These are phyloP conservation scores for Teratosphaeriaceae sp. DNA, from an alignment of 2,329 filamentous ascomycete genomes.

Conservation along the genomic window DNA sequence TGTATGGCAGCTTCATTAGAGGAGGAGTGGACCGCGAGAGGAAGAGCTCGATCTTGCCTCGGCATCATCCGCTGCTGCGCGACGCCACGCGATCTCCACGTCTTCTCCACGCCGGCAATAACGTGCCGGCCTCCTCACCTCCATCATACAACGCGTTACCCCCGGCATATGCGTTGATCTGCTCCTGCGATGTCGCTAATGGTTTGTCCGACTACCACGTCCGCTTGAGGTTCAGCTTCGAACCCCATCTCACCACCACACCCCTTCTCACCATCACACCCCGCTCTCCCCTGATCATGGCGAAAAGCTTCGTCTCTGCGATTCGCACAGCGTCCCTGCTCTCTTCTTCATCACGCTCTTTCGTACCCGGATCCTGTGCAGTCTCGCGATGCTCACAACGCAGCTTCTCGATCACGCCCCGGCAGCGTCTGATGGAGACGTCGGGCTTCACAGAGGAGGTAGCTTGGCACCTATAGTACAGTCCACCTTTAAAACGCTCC, in stretches of 20 bases:
- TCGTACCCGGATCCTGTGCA: neutral
- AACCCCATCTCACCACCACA: no score
- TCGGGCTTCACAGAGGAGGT: conserved; percentile 67
- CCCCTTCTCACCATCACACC: neutral
- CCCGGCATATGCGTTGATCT: neutral
- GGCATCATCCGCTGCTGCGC: neutral
- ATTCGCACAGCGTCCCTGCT: conserved; percentile 14
- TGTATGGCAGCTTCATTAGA: conserved; percentile 8
- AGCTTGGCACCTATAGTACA: no score
- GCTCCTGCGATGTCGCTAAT: neutral
- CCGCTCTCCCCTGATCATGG: conserved; percentile 8
- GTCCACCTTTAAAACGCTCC: no score
- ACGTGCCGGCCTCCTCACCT: neutral
- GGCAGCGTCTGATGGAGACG: conserved; percentile 55
- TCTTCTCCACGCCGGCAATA: conserved; percentile 2
- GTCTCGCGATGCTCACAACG: conserved; percentile 4
- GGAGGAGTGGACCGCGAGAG: no score
- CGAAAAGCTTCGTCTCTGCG: conserved; percentile 14
- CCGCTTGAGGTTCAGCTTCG: no score
- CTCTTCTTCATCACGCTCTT: conserved; percentile 3
- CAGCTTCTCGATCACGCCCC: conserved; percentile 28
- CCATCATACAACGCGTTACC: neutral
- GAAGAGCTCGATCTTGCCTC: no score
- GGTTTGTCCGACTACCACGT: no score
- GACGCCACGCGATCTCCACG: neutral